Percentiles rank a stretch among this genome's conserved stretches.
Conservation (phyloP, 2,329 filamentous ascomycete species). For the Penicillium olsonii region DNA sequence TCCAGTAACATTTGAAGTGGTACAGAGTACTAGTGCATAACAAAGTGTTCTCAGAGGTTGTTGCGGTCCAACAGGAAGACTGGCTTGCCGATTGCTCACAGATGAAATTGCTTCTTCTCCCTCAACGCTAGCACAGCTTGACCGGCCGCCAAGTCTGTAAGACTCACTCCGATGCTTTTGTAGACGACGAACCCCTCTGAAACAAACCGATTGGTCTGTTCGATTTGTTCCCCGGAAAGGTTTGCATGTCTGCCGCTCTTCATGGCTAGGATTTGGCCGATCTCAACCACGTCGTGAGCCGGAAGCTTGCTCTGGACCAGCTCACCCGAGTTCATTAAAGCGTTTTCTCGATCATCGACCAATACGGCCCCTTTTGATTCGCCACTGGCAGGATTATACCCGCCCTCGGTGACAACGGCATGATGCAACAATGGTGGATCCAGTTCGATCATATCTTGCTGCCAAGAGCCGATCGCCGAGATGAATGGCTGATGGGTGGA, state of each 20-base stretch:
- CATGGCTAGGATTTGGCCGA: slow-evolving; percentile 14
- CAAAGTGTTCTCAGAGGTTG: no score
- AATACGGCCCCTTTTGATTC: neutral
- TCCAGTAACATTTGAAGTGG: no score
- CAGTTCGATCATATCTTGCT: slow-evolving; percentile 46
- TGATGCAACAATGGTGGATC: slow-evolving; percentile 29
- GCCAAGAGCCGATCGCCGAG: slow-evolving; percentile 47
- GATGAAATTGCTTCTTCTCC: neutral
- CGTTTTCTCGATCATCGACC: slow-evolving; percentile 6
- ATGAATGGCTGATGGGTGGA: slow-evolving; percentile 35
- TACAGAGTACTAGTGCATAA: no score
- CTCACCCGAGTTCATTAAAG: slow-evolving; percentile 1
- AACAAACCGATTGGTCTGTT: slow-evolving; percentile 8
- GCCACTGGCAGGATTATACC: neutral
- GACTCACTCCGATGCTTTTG: slow-evolving; percentile 24
- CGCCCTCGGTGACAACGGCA: neutral
- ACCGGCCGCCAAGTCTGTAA: slow-evolving; percentile 18
- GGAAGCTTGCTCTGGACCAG: slow-evolving; percentile 3
- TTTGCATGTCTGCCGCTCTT: neutral
- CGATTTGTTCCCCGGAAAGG: neutral
- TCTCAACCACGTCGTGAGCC: slow-evolving; percentile 5
- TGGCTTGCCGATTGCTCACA: neutral
- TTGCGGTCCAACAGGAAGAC: no score
- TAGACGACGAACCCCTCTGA: slow-evolving; percentile 22
- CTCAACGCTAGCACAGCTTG: neutral